Conservation (phyloP, 2,329 filamentous ascomycete species). For the Pseudocercospora crystallina region DNA sequence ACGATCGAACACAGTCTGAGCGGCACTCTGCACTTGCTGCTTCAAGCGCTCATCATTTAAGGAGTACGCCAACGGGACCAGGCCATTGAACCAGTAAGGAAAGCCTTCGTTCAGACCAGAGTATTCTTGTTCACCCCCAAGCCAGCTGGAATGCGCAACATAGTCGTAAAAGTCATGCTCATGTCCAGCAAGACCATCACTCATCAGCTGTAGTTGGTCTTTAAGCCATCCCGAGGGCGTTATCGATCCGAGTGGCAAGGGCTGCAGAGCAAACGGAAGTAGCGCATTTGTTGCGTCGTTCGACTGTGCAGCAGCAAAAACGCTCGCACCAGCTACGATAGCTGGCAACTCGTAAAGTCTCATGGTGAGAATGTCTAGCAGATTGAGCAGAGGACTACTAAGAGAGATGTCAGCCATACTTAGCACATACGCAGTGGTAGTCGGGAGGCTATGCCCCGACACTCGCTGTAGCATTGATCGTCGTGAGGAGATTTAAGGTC, state of each 20-base stretch:
- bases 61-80: conserved; percentile 57
- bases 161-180: conserved; percentile 57
- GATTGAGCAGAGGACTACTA: background rate
- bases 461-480: background rate
- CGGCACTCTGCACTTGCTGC: conserved; percentile 47
- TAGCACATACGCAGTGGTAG: background rate
- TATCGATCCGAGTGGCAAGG: conserved; percentile 52
- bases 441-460: background rate
- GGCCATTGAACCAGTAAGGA: conserved; percentile 60
- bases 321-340: background rate
- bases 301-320: background rate
- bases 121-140: conserved; percentile 55
- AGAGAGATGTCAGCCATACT: background rate
- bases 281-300: background rate
- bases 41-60: conserved; percentile 53
- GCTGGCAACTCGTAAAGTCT: background rate
- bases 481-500: background rate
- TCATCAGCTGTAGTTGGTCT: conserved; percentile 51
- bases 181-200: conserved; percentile 55
- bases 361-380: conserved; percentile 1
- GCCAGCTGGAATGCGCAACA: conserved; percentile 53
- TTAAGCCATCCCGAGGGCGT: conserved; percentile 54
- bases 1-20: conserved; percentile 50
- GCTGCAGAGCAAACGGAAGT: conserved; percentile 32
- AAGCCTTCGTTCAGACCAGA: conserved; percentile 55